Percentiles rank a stretch among this genome's conserved stretches.
These are phyloP conservation scores for Tripterygium wilfordii DNA, from an alignment of 177 flowering plant species.

Conservation along the genomic window DNA sequence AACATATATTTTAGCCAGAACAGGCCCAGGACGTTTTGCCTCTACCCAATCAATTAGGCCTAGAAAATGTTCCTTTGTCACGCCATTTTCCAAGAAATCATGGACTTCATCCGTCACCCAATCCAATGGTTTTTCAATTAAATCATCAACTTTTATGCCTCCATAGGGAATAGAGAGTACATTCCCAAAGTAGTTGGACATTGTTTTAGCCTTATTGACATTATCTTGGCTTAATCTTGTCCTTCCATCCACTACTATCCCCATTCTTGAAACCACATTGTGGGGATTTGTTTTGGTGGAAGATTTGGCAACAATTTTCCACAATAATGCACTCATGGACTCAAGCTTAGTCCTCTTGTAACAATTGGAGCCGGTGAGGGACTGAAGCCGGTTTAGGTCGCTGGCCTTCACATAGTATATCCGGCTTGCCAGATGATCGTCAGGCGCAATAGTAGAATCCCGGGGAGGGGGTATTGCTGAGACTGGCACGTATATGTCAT, in stretches of 20 bases:
- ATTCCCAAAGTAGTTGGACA: conserved; percentile 44
- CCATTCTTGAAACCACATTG: conserved; percentile 37
- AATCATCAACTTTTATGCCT: conserved; percentile 7
- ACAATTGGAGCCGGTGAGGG: conserved; percentile 12
- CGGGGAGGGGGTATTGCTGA: conserved; percentile 37
- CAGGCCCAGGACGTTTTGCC: conserved; percentile 44
- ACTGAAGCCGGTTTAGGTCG: conserved; percentile 30
- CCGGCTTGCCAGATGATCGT: conserved; percentile 35
- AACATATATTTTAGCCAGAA: conserved; percentile 33
- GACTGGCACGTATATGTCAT: conserved; percentile 33
- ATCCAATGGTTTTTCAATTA: conserved; percentile 24
- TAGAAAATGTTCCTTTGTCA: conserved; percentile 47
- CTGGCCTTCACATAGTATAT: conserved; percentile 35
- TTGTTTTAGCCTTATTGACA: not conserved
- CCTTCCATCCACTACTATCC: conserved; percentile 53
- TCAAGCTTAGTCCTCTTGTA: conserved; percentile 36
- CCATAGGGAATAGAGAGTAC: conserved; percentile 46
- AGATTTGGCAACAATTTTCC: conserved; percentile 33
- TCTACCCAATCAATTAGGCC: conserved; percentile 73
- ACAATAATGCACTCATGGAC: conserved; percentile 43
- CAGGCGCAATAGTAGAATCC: not conserved
- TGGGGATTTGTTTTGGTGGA: not conserved
- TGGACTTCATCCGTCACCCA: conserved; percentile 40
- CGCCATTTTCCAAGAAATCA: conserved; percentile 24
- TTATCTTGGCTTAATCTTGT: conserved; percentile 13